phyloP scores from a whole-genome alignment of 208 protist genomes.

The Balamuthia mandrillaris region DNA sequence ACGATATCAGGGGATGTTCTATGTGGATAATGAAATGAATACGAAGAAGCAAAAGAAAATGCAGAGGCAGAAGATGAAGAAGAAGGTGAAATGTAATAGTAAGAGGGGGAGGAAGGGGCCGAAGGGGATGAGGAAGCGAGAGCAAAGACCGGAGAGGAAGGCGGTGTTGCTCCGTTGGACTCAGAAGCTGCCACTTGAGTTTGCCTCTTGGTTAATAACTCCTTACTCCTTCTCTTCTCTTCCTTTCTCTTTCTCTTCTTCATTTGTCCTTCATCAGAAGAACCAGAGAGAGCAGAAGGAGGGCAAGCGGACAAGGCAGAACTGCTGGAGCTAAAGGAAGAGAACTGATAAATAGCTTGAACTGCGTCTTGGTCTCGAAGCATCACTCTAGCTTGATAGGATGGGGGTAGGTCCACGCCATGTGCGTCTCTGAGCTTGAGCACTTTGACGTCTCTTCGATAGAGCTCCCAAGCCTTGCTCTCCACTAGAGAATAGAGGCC shows the following conservation, averaged over 20 bases:
- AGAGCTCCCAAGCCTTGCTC: neutral
- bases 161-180: neutral
- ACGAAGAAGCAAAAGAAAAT: too few species aligned
- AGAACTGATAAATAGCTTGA: too few species aligned
- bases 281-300: neutral
- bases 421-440: neutral
- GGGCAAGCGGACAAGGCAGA: too few species aligned
- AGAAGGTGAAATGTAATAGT: neutral
- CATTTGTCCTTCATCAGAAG: neutral
- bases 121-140: neutral
- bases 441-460: neutral
- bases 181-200: neutral
- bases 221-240: neutral
- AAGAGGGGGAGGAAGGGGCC: neutral
- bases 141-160: neutral
- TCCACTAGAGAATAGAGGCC: too few species aligned
- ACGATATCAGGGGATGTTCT: too few species aligned
- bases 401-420: neutral
- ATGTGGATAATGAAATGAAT: too few species aligned
- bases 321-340: too few species aligned
- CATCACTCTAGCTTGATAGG: constrained; percentile 1
- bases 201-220: neutral
- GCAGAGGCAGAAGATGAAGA: neutral
- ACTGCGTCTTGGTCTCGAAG: neutral
- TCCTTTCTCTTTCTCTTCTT: neutral